Base-by-base conservation (phyloP, 177 flowering plant genomes). In the Telopea speciosissima region DNA sequence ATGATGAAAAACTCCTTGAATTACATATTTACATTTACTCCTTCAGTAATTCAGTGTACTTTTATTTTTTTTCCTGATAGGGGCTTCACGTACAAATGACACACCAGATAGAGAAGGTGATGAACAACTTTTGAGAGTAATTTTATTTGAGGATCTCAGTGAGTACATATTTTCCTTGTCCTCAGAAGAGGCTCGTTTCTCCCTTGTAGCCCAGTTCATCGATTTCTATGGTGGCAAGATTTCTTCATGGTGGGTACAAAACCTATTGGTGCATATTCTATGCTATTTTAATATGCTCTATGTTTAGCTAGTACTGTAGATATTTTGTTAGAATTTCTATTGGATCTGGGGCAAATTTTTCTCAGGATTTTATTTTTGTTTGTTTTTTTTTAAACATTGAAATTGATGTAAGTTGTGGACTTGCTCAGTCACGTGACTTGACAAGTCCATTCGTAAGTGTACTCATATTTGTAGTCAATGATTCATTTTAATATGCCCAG, bases 181-280 rank as follows among this genome's bases (percentile, higher is more conserved):
- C 78, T 87, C 97, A 13, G 73, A 68, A 33, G 93, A 91, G 78
- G 94, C 96, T 31, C 94, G 90, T 19, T 79, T 89, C 61, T 85
- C 83, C 77, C 79, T 95, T 63, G 72, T 90, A 66, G 78, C 66
- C 68, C 94, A 90, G 73, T 89, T 93, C 72, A 78, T 93, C 81
- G 95, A 90, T 52, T 95, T 95, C 80, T 95, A 83, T 81, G 96
- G 93, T 66, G 99, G 92, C 63, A 81, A 81, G 77, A 75, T 87
- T 62, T 81, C 86, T 73, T 87, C 74, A 65, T 70, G 91, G 98
- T 92, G 70, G 72, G 87, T 79, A 69, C 31, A 69, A 54, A 25
- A 24, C 17, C 28, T 66, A 33, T 63, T 5, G 52, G 62, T 64
- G 24, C 25, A 62, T 19, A 0, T 67, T 23, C 28, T 13, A 21